Conservation (phyloP, 495 filamentous ascomycete genomes). For the Xylaria scruposa region DNA sequence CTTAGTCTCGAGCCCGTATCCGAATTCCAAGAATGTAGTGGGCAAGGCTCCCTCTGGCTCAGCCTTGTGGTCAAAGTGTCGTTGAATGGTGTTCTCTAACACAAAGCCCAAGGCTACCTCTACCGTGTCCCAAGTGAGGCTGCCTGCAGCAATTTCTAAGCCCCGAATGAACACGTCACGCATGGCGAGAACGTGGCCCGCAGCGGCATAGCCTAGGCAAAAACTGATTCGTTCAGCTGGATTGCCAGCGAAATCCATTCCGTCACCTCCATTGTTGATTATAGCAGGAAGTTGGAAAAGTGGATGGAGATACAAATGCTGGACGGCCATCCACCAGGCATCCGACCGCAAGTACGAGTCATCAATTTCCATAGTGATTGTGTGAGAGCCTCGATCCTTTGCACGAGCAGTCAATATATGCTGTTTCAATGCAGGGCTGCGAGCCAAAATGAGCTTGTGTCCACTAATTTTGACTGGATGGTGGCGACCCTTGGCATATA, state of each 20-base stretch:
- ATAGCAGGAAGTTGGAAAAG: conserved; percentile 40
- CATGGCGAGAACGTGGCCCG: conserved; percentile 57
- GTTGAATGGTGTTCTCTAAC: conserved; percentile 33
- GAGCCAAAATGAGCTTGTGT: conserved; percentile 60
- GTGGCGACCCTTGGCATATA: conserved; percentile 46
- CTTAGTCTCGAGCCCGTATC: conserved; percentile 39
- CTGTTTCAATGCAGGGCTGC: conserved; percentile 53
- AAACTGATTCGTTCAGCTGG: conserved; percentile 51
- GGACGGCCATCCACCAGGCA: conserved; percentile 54
- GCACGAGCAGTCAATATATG: conserved; percentile 38
- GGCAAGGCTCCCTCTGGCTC: conserved; percentile 31
- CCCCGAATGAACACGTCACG: conserved; percentile 50
- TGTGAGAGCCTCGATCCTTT: conserved; percentile 37
- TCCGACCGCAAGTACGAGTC: conserved; percentile 58
- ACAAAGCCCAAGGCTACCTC: conserved; percentile 55
- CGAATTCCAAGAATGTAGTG: conserved; percentile 32
- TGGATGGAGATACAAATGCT: conserved; percentile 56
- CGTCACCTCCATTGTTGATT: conserved; percentile 27
- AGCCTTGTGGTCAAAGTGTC: conserved; percentile 36
- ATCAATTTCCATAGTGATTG: conserved; percentile 51
- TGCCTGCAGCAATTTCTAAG: conserved; percentile 51
- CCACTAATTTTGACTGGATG: conserved; percentile 50
- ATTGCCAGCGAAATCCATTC: conserved; percentile 38
- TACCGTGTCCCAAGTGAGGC: conserved; percentile 61
- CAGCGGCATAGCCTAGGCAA: conserved; percentile 59